Percentiles rank a stretch among this genome's conserved stretches.
phyloP scores from a whole-genome alignment of 805 yeast genomes.

The Zygosaccharomyces rouxii region DNA sequence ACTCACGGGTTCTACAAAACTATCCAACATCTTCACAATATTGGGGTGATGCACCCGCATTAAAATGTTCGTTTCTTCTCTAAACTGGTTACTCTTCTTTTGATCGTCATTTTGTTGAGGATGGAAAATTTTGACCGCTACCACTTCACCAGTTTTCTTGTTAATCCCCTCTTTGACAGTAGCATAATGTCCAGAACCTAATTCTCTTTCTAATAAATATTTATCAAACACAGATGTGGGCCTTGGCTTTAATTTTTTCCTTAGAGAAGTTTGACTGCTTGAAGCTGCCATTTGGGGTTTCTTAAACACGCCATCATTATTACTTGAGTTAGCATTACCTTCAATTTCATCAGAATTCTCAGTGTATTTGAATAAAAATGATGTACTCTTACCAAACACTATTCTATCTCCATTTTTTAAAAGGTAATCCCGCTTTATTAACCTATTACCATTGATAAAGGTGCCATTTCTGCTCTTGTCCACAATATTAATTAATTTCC shows the following conservation, averaged over 20 bases:
- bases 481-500: conserved; percentile 43
- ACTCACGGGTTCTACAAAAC: conserved; percentile 52
- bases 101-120: conserved; percentile 44
- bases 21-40: conserved; percentile 60
- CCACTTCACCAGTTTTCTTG: conserved; percentile 52
- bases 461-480: conserved; percentile 64
- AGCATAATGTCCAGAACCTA: conserved; percentile 79
- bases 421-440: conserved; percentile 45
- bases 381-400: conserved; percentile 51
- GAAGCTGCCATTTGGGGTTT: conserved; percentile 26
- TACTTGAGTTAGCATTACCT: not conserved
- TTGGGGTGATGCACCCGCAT: conserved; percentile 65
- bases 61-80: conserved; percentile 64
- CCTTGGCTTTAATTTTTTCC: conserved; percentile 14
- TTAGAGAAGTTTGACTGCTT: conserved; percentile 22
- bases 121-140: conserved; percentile 72
- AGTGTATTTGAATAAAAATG: conserved; percentile 46
- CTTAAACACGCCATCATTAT: conserved; percentile 23
- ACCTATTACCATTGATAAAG: conserved; percentile 51
- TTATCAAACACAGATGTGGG: conserved; percentile 52
- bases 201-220: conserved; percentile 45
- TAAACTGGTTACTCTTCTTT: conserved; percentile 42
- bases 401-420: conserved; percentile 62
- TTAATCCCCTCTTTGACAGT: conserved; percentile 68
- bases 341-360: conserved; percentile 10